Evolutionary conservation across 2,329 filamentous ascomycete genomes (phyloP), one percentile per base, ranked within the genome.

Genomic region (Aspergillus pseudoterreus): DNA sequence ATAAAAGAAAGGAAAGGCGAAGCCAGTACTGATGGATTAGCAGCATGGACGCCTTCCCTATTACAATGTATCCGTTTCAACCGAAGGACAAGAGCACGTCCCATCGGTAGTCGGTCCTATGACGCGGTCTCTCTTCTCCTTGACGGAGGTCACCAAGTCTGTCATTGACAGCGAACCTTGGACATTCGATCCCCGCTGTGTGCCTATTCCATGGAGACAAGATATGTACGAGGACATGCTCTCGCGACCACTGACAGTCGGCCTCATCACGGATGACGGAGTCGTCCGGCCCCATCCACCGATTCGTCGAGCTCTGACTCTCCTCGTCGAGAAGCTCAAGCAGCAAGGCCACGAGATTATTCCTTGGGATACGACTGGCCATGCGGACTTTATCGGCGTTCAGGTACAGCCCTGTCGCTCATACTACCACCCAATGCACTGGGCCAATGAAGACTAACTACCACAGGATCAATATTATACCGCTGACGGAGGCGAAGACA

Each of bases 401-500:
- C 43, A 45, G 27, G 43, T 45, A 45, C 14, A 9, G 17, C 17
- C 17, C 2, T 11, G 1, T n/a, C 33, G 22, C 22, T 45, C 32
- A 45, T 33, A n/a, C 14, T 15, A 14, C 5, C 12, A 14, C 12
- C 35, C 14, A 11, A n/a, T 38, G 15, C 2, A 15, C 10, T 2
- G 12, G 8, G 35, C 5, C 10, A 6, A 38, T n/a, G 12, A 38
- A 38, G 35, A 15, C 35, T 30, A 19, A 45, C 4, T 9, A 5
- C 33, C 14, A 9, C 32, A 48, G 46, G 47, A 49, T 24, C 21
- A 43, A 49, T 49, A 43, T 14, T 49, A 49, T 24, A 44, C 47
- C 17, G 47, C 41, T 6, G 47, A 49, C 15, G 47, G 47, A 35
- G 47, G 47, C 39, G 41, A 49, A 27, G 47, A 49, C 42, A 49